These are phyloP conservation scores for Bacterosira constricta DNA, from an alignment of 108 stramenopile genomes.

Conservation along the genomic window DNA sequence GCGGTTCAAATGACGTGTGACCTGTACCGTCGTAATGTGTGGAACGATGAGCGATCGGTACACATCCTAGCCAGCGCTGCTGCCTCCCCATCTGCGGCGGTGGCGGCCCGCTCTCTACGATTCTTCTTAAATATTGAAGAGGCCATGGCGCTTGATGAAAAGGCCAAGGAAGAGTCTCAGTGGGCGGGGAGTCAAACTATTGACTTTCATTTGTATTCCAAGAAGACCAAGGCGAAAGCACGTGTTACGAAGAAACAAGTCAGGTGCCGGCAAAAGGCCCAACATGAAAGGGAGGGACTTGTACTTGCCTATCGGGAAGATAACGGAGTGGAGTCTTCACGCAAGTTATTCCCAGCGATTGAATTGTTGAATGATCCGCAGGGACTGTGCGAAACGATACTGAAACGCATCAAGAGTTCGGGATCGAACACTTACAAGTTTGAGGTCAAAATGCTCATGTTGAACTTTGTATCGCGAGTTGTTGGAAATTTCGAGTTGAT, in stretches of 20 bases:
- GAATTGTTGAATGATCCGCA: conserved; percentile 95
- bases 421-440: conserved; percentile 73
- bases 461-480: conserved; percentile 94
- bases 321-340: conserved; percentile 61
- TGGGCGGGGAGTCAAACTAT: conserved; percentile 71
- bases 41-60: conserved; percentile 96
- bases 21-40: conserved; percentile 92
- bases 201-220: conserved; percentile 77
- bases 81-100: conserved; percentile 53
- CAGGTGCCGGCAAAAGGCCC: conserved; percentile 66
- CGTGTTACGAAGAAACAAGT: conserved; percentile 64
- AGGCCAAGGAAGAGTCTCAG: conserved; percentile 69
- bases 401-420: conserved; percentile 74
- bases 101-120: conserved; percentile 81
- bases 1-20: conserved; percentile 93
- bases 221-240: conserved; percentile 68
- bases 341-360: conserved; percentile 93
- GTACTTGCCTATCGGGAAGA: conserved; percentile 64
- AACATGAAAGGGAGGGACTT: conserved; percentile 61
- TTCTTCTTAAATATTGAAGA: conserved; percentile 98
- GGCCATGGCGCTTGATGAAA: conserved; percentile 89
- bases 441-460: conserved; percentile 91
- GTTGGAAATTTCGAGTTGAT: conserved; percentile 94
- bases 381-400: conserved; percentile 85
- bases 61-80: conserved; percentile 91